phyloP scores from a whole-genome alignment of 805 yeast species.

The Wickerhamiella dianesei region DNA sequence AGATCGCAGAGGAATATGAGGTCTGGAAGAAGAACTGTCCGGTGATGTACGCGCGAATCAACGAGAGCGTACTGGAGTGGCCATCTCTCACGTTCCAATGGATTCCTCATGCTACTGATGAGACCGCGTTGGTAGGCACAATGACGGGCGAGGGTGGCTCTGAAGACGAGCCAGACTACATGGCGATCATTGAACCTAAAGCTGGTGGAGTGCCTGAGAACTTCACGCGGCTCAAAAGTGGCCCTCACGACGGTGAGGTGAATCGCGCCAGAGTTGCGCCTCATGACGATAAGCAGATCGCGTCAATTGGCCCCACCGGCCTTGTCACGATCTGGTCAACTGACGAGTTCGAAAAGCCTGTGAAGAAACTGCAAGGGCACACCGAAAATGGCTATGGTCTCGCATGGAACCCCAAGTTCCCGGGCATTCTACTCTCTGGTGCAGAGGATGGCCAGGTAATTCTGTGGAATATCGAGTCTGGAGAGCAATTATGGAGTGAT shows the following conservation, averaged over 20 bases:
- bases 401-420: constrained; percentile 43
- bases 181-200: constrained; percentile 9
- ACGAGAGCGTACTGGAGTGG: constrained; percentile 53
- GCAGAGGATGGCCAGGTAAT: constrained; percentile 56
- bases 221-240: background rate
- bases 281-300: background rate
- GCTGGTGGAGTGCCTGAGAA: constrained; percentile 2
- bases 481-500: background rate
- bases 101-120: constrained; percentile 32
- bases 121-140: constrained; percentile 13
- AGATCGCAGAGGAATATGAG: constrained; percentile 23
- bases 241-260: background rate
- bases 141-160: constrained; percentile 5
- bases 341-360: background rate
- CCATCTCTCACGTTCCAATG: constrained; percentile 63
- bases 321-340: background rate
- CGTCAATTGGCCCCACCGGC: background rate
- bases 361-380: constrained; percentile 28
- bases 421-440: constrained; percentile 39
- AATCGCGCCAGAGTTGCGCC: background rate
- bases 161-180: constrained; percentile 12
- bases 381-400: constrained; percentile 56
- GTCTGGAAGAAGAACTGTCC: constrained; percentile 81
- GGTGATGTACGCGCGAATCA: constrained; percentile 56
- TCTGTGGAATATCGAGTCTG: constrained; percentile 44